Percentiles rank a stretch among this genome's conserved stretches.
Evolutionary conservation across 768 basidiomycete genomes (phyloP).

Genomic region (Lactarius sanguifluus): DNA sequence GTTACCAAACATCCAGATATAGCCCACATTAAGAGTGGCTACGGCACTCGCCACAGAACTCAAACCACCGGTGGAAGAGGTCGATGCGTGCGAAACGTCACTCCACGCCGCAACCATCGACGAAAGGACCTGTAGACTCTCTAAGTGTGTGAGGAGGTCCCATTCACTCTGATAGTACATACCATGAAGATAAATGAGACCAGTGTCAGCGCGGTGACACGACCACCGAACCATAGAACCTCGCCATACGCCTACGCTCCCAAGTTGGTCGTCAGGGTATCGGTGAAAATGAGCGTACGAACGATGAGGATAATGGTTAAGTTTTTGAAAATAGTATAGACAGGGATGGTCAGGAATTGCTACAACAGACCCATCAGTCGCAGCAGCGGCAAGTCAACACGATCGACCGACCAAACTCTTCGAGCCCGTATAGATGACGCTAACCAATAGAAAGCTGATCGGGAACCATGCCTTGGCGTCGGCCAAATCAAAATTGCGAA

Average conservation of each 20-base stretch:
- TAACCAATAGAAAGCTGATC: conserved; percentile 87
- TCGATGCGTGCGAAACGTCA: conserved; percentile 46
- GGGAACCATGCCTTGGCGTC: conserved; percentile 96
- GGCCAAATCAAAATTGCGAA: conserved; percentile 76
- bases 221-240: conserved; percentile 93
- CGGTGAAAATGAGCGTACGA: conserved; percentile 35
- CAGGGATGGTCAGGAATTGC: conserved; percentile 97
- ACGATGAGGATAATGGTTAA: conserved; percentile 98
- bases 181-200: conserved; percentile 93
- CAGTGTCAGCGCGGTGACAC: conserved; percentile 83
- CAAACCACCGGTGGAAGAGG: conserved; percentile 32
- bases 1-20: conserved; percentile 96
- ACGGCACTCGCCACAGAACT: conserved; percentile 47
- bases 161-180: conserved; percentile 27
- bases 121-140: conserved; percentile 67
- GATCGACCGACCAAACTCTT: conserved; percentile 81
- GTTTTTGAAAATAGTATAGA: conserved; percentile 99
- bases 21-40: conserved; percentile 70
- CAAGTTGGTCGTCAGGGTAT: conserved; percentile 1
- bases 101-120: conserved; percentile 97
- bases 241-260: conserved; percentile 86
- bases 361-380: conserved; percentile 35
- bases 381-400: not conserved
- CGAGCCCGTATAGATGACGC: conserved; percentile 96
- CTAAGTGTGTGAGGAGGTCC: conserved; percentile 1